Evolutionary conservation across 257 asterid species (phyloP).

Genomic region (Rehmannia glutinosa): DNA sequence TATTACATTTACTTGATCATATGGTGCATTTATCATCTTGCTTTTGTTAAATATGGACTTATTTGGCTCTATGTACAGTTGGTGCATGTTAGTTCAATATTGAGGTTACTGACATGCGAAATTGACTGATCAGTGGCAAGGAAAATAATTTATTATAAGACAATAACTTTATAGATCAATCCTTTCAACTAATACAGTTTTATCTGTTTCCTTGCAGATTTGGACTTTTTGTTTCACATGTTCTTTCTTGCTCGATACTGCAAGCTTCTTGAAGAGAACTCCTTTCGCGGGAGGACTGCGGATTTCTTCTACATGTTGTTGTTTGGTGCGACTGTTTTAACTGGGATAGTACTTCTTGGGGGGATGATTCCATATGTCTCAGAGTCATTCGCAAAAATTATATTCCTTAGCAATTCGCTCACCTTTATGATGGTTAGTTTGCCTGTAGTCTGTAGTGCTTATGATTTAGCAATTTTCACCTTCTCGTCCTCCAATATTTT

Average conservation of each 20-base stretch:
- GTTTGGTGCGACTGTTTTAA: constrained; percentile 90
- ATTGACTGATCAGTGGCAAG: not conserved
- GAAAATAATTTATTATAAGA: not conserved
- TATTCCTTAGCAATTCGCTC: constrained; percentile 97
- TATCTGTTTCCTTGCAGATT: constrained; percentile 49
- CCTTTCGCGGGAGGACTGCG: constrained; percentile 95
- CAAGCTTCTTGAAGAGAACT: constrained; percentile 97
- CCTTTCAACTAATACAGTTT: constrained; percentile 8
- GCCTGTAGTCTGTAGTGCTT: constrained; percentile 2
- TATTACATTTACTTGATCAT: not conserved
- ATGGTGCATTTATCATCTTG: not conserved
- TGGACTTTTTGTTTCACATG: constrained; percentile 99
- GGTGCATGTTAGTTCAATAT: not conserved
- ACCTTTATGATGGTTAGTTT: constrained; percentile 97
- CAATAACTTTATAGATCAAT: not conserved
- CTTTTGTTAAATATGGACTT: not conserved
- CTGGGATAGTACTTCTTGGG: constrained; percentile 87
- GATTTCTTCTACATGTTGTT: constrained; percentile 96
- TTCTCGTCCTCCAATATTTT: constrained; percentile 2
- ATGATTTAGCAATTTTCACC: not conserved
- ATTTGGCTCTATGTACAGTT: not conserved
- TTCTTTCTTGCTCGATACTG: constrained; percentile 99
- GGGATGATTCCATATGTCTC: constrained; percentile 98
- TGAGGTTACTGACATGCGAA: not conserved
- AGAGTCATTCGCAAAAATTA: constrained; percentile 85